Percentiles rank a stretch among this genome's conserved stretches.
These are phyloP conservation scores for Podospora australis DNA, from an alignment of 495 filamentous ascomycete species.

Conservation along the genomic window DNA sequence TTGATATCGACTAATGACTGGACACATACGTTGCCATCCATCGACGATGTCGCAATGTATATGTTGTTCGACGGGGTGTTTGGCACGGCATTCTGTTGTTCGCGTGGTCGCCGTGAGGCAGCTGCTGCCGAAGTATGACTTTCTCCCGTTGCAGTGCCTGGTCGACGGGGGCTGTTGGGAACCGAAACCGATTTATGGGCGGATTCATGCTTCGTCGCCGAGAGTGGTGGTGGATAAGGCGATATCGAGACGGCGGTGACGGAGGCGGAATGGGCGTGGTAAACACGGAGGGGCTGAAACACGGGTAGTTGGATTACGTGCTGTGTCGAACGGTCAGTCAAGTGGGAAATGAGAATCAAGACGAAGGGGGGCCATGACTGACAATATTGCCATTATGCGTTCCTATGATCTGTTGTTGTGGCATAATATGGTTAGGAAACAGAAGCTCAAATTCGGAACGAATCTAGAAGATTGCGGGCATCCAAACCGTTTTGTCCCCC, in stretches of 20 bases:
- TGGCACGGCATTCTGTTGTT: conserved; percentile 44
- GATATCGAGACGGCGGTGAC: conserved; percentile 87
- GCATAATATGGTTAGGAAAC: background rate
- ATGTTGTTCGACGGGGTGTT: conserved; percentile 77
- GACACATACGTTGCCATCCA: conserved; percentile 91
- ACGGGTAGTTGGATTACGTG: conserved; percentile 79
- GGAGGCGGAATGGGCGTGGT: conserved; percentile 86
- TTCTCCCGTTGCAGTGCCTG: conserved; percentile 36
- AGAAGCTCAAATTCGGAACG: background rate
- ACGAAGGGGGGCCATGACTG: conserved; percentile 37
- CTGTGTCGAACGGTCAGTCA: conserved; percentile 38
- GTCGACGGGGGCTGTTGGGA: conserved; percentile 35
- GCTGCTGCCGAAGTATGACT: conserved; percentile 47
- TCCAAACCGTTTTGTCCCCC: conserved; percentile 88
- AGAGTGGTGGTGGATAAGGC: conserved; percentile 72
- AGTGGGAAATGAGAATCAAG: conserved; percentile 1
- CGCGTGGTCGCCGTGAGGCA: conserved; percentile 41
- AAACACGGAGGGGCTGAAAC: conserved; percentile 71
- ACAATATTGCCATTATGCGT: conserved; percentile 97
- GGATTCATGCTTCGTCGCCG: conserved; percentile 49
- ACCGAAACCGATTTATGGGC: conserved; percentile 38
- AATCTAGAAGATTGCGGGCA: background rate
- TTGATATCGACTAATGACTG: conserved; percentile 64
- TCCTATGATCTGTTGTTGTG: conserved; percentile 62
- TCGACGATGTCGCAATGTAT: conserved; percentile 86